These are phyloP conservation scores for Geotrichum bryndzae DNA, from an alignment of 1,139 yeast genomes.

Conservation along the genomic window DNA sequence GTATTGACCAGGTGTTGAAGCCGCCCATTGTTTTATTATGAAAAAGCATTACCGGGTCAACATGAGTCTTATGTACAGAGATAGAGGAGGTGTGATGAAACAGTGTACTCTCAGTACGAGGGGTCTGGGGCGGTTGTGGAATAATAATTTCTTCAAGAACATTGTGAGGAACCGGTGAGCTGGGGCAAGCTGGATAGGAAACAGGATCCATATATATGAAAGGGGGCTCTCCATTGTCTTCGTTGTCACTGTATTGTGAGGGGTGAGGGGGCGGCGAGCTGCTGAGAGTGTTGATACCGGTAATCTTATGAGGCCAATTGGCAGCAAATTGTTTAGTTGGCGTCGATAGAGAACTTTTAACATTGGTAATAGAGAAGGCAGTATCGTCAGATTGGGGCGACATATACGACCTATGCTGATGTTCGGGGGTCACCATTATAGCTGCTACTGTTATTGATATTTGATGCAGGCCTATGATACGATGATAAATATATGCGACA, in stretches of 20 bases:
- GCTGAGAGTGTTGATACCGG: not conserved
- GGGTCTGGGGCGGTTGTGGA: slow-evolving; percentile 5
- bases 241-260: not conserved
- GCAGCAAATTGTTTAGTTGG: not conserved
- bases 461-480: not conserved
- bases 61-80: slow-evolving; percentile 8
- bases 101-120: not conserved
- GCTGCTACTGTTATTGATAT: not conserved
- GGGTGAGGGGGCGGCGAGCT: slow-evolving; percentile 9
- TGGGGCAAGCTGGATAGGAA: not conserved
- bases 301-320: not conserved
- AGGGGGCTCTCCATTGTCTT: not conserved
- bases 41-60: slow-evolving; percentile 13
- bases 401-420: not conserved
- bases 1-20: not conserved
- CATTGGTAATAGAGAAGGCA: not conserved
- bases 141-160: not conserved
- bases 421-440: not conserved
- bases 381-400: not conserved
- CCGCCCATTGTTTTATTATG: slow-evolving; percentile 1
- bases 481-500: not conserved
- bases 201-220: slow-evolving; percentile 1
- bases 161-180: not conserved
- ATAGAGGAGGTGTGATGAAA: not conserved
- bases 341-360: not conserved